A percentile compares a stretch with the other conserved stretches of the same genome.
phyloP scores from a whole-genome alignment of 2,329 filamentous ascomycete species.

The Zymoseptoria crescenta region DNA sequence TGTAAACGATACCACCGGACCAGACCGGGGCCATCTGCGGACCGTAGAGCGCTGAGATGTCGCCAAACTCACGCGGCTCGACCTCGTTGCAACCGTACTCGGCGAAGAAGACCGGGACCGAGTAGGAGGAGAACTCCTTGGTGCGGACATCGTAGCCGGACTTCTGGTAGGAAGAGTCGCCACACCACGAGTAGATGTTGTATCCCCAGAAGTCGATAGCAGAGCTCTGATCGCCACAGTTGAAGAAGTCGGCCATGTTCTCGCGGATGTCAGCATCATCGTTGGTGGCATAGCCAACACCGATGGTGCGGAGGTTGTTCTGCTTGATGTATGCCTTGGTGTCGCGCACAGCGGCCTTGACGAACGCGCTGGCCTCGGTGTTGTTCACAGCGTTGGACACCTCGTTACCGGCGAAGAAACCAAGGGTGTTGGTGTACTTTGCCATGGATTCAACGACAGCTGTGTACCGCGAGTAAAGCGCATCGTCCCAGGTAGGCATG shows the following conservation, averaged over 20 bases:
- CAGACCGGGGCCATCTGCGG: conserved; percentile 76
- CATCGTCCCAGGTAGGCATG: conserved; percentile 67
- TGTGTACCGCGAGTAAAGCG: conserved; percentile 73
- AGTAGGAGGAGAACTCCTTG: conserved; percentile 79
- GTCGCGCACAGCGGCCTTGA: conserved; percentile 96
- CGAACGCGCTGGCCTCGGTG: conserved; percentile 82
- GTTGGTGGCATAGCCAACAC: conserved; percentile 93
- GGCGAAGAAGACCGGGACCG: conserved; percentile 93
- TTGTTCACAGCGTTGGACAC: conserved; percentile 85
- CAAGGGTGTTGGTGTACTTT: conserved; percentile 83
- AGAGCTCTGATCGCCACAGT: conserved; percentile 63
- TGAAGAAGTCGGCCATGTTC: conserved; percentile 85
- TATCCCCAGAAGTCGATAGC: conserved; percentile 98
- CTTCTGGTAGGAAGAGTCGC: conserved; percentile 63
- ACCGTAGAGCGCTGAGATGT: conserved; percentile 75
- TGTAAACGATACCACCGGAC: conserved; percentile 97
- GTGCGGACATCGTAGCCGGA: conserved; percentile 81
- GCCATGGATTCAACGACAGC: conserved; percentile 72
- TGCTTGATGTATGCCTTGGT: conserved; percentile 87
- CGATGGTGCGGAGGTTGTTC: conserved; percentile 68
- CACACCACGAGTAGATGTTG: conserved; percentile 99
- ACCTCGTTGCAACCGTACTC: conserved; percentile 91
- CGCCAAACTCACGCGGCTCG: conserved; percentile 69
- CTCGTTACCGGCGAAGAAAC: conserved; percentile 98
- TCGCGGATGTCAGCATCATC: conserved; percentile 78